Conservation (phyloP, 2,329 filamentous ascomycete genomes). For the Microdochium paspali region DNA sequence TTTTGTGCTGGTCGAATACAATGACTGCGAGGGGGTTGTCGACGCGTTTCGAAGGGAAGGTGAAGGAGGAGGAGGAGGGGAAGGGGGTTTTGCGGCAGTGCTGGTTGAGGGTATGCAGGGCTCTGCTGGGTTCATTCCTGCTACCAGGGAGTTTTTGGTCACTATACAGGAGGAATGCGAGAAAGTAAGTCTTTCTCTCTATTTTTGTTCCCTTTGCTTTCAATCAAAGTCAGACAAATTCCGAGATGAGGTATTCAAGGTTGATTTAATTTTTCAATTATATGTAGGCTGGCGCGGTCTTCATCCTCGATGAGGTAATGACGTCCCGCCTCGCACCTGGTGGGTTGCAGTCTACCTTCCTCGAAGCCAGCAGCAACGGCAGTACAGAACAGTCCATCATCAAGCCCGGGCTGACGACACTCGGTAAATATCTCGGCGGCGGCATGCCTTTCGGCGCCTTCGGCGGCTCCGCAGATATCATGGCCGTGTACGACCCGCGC, state of each 20-base stretch:
- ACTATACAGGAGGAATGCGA: neutral
- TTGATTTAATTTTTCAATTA: too few species aligned
- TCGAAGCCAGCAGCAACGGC: neutral
- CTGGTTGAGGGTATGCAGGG: slow-evolving; percentile 44
- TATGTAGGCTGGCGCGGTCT: slow-evolving; percentile 24
- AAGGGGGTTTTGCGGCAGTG: slow-evolving; percentile 32
- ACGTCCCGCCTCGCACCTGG: slow-evolving; percentile 32
- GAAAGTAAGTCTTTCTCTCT: neutral
- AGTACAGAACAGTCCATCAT: neutral
- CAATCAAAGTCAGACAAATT: too few species aligned
- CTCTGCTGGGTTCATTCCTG: slow-evolving; percentile 34
- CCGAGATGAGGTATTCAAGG: too few species aligned
- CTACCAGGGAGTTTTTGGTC: slow-evolving; percentile 8
- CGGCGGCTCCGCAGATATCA: slow-evolving; percentile 40
- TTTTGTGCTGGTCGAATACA: slow-evolving; percentile 38
- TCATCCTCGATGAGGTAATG: slow-evolving; percentile 49
- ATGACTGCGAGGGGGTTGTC: slow-evolving; percentile 29
- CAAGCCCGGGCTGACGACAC: slow-evolving; percentile 26
- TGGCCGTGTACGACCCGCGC: slow-evolving; percentile 41
- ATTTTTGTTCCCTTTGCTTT: slow-evolving; percentile 25
- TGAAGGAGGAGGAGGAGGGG: too few species aligned
- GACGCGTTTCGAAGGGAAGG: slow-evolving; percentile 19
- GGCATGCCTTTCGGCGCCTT: slow-evolving; percentile 51
- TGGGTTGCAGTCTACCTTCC: slow-evolving; percentile 17
- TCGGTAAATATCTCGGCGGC: slow-evolving; percentile 52